Base-by-base conservation (phyloP, 768 basidiomycete genomes). In the Cantharellus anzutake region DNA sequence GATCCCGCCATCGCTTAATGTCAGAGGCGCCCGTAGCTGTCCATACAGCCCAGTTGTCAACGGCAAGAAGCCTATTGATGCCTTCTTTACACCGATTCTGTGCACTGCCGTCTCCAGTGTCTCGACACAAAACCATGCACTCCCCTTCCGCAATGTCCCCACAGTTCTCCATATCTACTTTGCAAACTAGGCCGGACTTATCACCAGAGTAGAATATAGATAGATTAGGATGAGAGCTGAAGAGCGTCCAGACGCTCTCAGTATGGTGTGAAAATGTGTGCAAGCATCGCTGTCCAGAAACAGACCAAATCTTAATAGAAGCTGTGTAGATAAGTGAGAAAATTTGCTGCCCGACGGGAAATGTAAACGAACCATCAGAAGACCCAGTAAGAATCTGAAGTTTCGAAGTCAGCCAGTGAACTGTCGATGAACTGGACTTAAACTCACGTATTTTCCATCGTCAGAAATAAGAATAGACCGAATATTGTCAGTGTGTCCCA, bases 401-500 rank as follows among this genome's bases (percentile, higher is more conserved):
- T 11, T 16, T 5, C 39, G 56, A 57, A 41, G 14, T 57, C 38
- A 14, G 38, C 56, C 34, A 40, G 41, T 35, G 57, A 60, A 16
- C 11, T 62, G 66, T 56, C 63, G 55, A 41, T 39, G 16, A 20
- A 39, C 48, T 38, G 60, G 35, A 65, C 63, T 53, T 63, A 59
- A 3, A 74, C 89, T 70, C 67, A 93, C 89, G 70, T 90, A 91
- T 80, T 80, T 79, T 34, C 88, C 82, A 69, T 97, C 93, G 38
- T 92, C 90, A 3, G 87, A 88, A 1, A 98, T 76, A 29, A 93
- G 70, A 51, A 97, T 84, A 3, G 89, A 81, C 4, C 94, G 78
- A 61, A 99, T 92, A 65, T 97, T 98, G 70, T 99, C 96, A 0
- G 94, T 94, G 68, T 99, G 94, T 0, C 94, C 94, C 4, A 97